A percentile compares a stretch with the other conserved stretches of the same genome.
These are phyloP conservation scores for Ilyonectria mors-panacis DNA, from an alignment of 2,329 filamentous ascomycete species.

Conservation along the genomic window DNA sequence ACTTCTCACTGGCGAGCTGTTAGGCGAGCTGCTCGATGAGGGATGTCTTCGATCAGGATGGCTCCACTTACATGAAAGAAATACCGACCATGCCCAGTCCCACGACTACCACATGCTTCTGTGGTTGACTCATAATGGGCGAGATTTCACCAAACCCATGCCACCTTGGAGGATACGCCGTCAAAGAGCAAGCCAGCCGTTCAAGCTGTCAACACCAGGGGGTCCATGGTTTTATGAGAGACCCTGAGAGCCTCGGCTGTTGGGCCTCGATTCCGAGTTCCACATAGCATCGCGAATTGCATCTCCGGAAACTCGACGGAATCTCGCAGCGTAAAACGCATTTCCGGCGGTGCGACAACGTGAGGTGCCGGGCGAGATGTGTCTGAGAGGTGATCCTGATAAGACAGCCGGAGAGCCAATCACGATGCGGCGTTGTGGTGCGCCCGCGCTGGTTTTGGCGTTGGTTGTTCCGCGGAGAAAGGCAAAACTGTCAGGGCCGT, in stretches of 20 bases:
- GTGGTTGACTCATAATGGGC: conserved; percentile 41
- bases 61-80: conserved; percentile 82
- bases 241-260: conserved; percentile 15
- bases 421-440: conserved; percentile 9
- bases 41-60: background rate
- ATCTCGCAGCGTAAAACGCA: conserved; percentile 36
- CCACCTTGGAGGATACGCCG: background rate
- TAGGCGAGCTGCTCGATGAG: conserved; percentile 11
- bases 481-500: conserved; percentile 25
- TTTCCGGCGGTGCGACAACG: conserved; percentile 40
- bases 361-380: conserved; percentile 25
- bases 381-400: conserved; percentile 39
- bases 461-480: conserved; percentile 44
- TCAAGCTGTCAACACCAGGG: conserved; percentile 2
- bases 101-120: conserved; percentile 83
- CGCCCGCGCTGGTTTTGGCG: background rate
- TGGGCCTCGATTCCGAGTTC: conserved; percentile 23
- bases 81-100: conserved; percentile 94
- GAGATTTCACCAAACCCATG: conserved; percentile 6
- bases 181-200: background rate
- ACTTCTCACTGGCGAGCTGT: conserved; percentile 77
- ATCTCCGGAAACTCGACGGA: conserved; percentile 41
- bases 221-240: conserved; percentile 38
- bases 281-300: conserved; percentile 39
- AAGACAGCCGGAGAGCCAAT: conserved; percentile 39